phyloP scores from a whole-genome alignment of 2,329 filamentous ascomycete genomes.

The Aureobasidium uvarum region DNA sequence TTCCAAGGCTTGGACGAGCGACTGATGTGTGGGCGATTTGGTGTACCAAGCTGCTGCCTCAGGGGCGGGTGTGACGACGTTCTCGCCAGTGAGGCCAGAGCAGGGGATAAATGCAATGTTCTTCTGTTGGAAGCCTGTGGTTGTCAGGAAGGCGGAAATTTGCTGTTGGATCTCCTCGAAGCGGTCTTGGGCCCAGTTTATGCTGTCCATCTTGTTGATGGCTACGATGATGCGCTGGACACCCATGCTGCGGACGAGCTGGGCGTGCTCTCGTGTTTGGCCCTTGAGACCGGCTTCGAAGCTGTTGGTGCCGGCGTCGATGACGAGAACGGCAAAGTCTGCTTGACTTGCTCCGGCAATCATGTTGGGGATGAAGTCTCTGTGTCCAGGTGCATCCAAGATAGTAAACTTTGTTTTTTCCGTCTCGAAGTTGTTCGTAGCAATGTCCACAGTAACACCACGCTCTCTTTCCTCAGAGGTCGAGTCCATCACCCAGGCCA shows the following conservation, averaged over 20 bases:
- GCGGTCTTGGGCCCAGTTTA: slow-evolving; percentile 75
- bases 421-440: slow-evolving; percentile 91
- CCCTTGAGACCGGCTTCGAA: slow-evolving; percentile 93
- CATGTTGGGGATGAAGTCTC: slow-evolving; percentile 98
- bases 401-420: slow-evolving; percentile 86
- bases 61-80: slow-evolving; percentile 64
- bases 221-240: slow-evolving; percentile 85
- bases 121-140: slow-evolving; percentile 76
- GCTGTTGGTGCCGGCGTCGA: slow-evolving; percentile 84
- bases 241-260: slow-evolving; percentile 86
- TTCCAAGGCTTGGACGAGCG: slow-evolving; percentile 81
- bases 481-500: slow-evolving; percentile 96
- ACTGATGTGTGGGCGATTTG: slow-evolving; percentile 53
- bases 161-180: slow-evolving; percentile 85
- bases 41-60: slow-evolving; percentile 68
- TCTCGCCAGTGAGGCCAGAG: slow-evolving; percentile 84
- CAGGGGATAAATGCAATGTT: slow-evolving; percentile 86
- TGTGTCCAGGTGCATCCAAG: slow-evolving; percentile 89
- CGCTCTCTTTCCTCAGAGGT: slow-evolving; percentile 82
- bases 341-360: slow-evolving; percentile 95
- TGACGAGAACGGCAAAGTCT: slow-evolving; percentile 91
- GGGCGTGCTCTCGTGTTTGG: slow-evolving; percentile 89
- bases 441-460: slow-evolving; percentile 95
- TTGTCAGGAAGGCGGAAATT: slow-evolving; percentile 75
- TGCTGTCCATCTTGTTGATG: slow-evolving; percentile 91